A percentile compares a stretch with the other conserved stretches of the same genome.
These are phyloP conservation scores for Eimeria tenella DNA, from an alignment of 169 alveolate genomes.

Conservation along the genomic window DNA sequence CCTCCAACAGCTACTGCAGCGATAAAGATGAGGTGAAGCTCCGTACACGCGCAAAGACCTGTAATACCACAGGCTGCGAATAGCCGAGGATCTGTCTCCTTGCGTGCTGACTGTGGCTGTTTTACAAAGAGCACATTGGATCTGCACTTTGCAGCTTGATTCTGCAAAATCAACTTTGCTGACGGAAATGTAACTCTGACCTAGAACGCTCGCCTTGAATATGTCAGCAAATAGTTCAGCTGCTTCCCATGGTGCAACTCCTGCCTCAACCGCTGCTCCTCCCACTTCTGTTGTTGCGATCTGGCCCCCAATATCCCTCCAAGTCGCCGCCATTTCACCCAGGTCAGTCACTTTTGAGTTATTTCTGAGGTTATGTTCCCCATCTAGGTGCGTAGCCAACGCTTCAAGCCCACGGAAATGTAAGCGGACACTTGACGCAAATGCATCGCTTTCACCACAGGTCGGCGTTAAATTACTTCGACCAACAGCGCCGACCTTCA, in stretches of 20 bases:
- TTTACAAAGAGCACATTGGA: neutral
- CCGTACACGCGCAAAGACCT: constrained; percentile 66
- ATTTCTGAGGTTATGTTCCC: neutral
- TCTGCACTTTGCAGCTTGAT: neutral
- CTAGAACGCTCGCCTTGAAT: constrained; percentile 65
- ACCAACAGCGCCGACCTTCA: neutral
- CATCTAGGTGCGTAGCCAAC: constrained; percentile 29
- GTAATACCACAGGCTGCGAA: constrained; percentile 2
- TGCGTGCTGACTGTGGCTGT: neutral
- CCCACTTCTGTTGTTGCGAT: constrained; percentile 70
- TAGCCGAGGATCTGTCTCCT: neutral
- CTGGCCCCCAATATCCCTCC: constrained; percentile 59
- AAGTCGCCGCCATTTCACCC: neutral
- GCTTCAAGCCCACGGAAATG: constrained; percentile 63
- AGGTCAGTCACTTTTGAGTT: neutral
- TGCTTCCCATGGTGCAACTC: constrained; percentile 75
- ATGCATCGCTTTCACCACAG: neutral
- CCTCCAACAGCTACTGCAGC: constrained; percentile 66
- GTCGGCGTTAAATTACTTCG: neutral
- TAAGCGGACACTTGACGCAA: constrained; percentile 37
- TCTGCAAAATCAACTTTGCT: neutral
- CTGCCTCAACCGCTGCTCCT: constrained; percentile 77
- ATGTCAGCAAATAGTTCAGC: constrained; percentile 74
- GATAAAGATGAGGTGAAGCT: constrained; percentile 50
- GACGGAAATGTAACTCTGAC: constrained; percentile 37